Base-by-base conservation (phyloP, 129 eudicot genomes). In the Ambrosia artemisiifolia region DNA sequence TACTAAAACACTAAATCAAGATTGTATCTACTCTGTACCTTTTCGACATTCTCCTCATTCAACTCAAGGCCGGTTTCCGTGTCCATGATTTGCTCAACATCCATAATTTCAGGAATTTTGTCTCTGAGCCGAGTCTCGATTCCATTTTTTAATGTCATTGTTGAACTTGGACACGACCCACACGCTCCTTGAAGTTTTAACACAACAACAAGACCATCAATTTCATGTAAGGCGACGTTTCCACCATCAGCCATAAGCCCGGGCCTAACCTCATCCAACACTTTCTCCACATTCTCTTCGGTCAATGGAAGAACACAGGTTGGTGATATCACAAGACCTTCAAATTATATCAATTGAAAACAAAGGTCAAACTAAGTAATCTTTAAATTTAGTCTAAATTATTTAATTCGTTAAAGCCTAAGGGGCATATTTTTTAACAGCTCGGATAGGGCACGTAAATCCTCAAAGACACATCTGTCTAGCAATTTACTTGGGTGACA, bases 191-290 rank as follows among this genome's bases (percentile, higher is more conserved):
- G 92, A 54, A 92, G 92, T 78, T 92, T 92, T 62, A 92, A 67
- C 10, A 87, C 87, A 7, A 92, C 98, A 38, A 92, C 92, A 49
- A 87, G 95, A 19, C 98, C 98, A 70, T 92, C 98, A 4, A 92
- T 92, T 78, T 92, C 98, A 35, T 92, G 98, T 12, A 92, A 63
- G 8, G 84, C 96, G 42, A 92, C 98, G 61, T 92, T 92, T 30
- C 98, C 98, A n/a, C 98, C 98, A 84, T 92, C 98, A 4, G 96
- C 96, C 96, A 92, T 92, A 70, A 92, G 91, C 64, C 88, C 84
- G 10, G 98, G 98, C 67, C 98, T 81, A 46, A 92, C 96, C 76
- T 85, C 87, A 65, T 92, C 98, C 84, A 92, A 82, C 32, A 92
- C 98, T 63, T 69, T 89, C 84, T 92, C 98, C 61, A 92, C 96